A percentile compares a stretch with the other conserved stretches of the same genome.
These are phyloP conservation scores for Aspergillus tanneri DNA, from an alignment of 2,329 filamentous ascomycete genomes.

Conservation along the genomic window DNA sequence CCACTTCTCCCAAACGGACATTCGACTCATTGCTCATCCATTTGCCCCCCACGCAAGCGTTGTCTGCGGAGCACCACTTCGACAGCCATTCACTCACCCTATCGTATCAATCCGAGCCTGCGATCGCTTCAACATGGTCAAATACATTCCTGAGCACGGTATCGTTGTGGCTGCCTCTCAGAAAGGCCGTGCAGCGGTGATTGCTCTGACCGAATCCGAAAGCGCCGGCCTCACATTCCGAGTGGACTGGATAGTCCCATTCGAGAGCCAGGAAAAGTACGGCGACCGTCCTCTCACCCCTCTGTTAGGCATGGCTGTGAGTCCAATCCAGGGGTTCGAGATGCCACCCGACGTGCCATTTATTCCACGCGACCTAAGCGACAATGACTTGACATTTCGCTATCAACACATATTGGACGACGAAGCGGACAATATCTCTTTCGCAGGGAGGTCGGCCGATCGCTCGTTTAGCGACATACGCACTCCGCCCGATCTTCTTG, in stretches of 20 bases:
- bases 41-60: conserved; percentile 32
- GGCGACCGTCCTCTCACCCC: conserved; percentile 45
- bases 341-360: conserved; percentile 35
- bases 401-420: conserved; percentile 17
- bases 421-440: background rate
- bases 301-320: conserved; percentile 57
- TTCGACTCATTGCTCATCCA: conserved; percentile 38
- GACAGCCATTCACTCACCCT: conserved; percentile 28
- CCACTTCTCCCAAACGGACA: conserved; percentile 43
- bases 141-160: conserved; percentile 59
- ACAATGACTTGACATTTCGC: conserved; percentile 21
- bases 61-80: conserved; percentile 31
- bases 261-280: conserved; percentile 48
- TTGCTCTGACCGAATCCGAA: conserved; percentile 49
- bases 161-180: conserved; percentile 59
- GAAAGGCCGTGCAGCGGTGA: conserved; percentile 56
- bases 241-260: conserved; percentile 59
- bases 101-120: conserved; percentile 26
- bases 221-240: conserved; percentile 48
- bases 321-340: conserved; percentile 56
- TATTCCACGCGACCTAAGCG: conserved; percentile 28
- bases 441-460: background rate
- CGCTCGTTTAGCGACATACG: background rate
- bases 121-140: conserved; percentile 58
- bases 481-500: background rate